phyloP scores from a whole-genome alignment of 2,329 filamentous ascomycete species.

The Colletotrichum chlorophyti region DNA sequence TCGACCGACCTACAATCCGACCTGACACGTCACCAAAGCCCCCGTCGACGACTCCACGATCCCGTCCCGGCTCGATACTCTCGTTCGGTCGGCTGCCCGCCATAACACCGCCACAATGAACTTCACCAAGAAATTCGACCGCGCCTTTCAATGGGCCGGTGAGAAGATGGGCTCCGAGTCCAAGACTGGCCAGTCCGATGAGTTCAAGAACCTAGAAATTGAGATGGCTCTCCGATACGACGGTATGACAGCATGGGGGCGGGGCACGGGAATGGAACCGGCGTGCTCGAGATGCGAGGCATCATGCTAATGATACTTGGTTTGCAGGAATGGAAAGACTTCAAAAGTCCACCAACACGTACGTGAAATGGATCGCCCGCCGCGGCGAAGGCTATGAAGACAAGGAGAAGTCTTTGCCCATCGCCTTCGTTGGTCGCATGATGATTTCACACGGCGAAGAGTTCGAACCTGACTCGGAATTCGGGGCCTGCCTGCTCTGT shows the following conservation, averaged over 20 bases:
- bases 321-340: slow-evolving; percentile 87
- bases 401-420: slow-evolving; percentile 84
- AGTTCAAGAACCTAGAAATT: slow-evolving; percentile 87
- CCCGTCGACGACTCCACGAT: neutral
- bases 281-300: neutral
- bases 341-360: slow-evolving; percentile 83
- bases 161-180: slow-evolving; percentile 94
- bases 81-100: neutral
- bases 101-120: slow-evolving; percentile 48
- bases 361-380: slow-evolving; percentile 87
- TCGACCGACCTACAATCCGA: slow-evolving; percentile 12
- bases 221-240: slow-evolving; percentile 92
- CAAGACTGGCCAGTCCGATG: slow-evolving; percentile 85
- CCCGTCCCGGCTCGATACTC: neutral
- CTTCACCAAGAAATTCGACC: slow-evolving; percentile 85
- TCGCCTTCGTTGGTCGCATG: slow-evolving; percentile 79
- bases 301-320: slow-evolving; percentile 16
- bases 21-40: neutral
- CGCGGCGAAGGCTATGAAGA: slow-evolving; percentile 81
- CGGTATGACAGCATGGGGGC: slow-evolving; percentile 67
- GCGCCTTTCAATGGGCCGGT: slow-evolving; percentile 97
- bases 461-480: slow-evolving; percentile 89
- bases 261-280: too few species aligned
- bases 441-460: slow-evolving; percentile 93
- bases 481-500: slow-evolving; percentile 84